Base-by-base conservation (phyloP, 768 basidiomycete genomes). In the Hypsizygus marmoreus region DNA sequence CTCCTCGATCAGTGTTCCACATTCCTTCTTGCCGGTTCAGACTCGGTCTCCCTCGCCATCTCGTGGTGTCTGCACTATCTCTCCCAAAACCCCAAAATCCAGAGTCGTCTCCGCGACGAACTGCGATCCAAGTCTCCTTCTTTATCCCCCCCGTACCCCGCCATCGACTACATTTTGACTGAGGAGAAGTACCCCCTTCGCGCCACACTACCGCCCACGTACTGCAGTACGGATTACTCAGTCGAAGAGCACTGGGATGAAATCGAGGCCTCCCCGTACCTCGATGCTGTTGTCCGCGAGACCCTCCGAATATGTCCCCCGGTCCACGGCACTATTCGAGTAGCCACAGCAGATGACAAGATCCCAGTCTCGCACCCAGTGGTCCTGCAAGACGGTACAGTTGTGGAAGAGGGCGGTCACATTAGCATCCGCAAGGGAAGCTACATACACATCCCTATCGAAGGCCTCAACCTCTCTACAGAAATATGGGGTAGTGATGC, bases 1-100 rank as follows among this genome's bases (percentile, higher is more conserved):
- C 65, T 84, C n/a, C 65, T 82, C 6, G 78, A 80, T 49, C 81
- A 84, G 59, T 77, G 83, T 53, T 75, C 77, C n/a, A 81, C 82
- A 23, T 78, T 86, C 61, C 69, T 86, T 45, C 77, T 83, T 31
- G 81, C 76, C 2, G 84, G 85, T 10, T 79, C 83, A 19, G 82
- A 85, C 55, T 74, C 81, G 2, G 77, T 79, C 23, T 70, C 79
- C 5, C 67, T 82, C 6, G 74, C 79, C 14, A 64, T 84, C 19
- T 67, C 80, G 5, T 86, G 81, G 79, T 77, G 75, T 43, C 62
- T 85, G 1, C 74, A 81, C 59, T 63, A 72, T 44, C 76, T 88
- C 24, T 69, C 82, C 7, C 63, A 67, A n/a, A 57, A 81, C 50
- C 76, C 77, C 3, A 73, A 75, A 4, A 54, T 81, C 10, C 86